Base-by-base conservation (phyloP, 257 asterid genomes). In the Anisodus tanguticus region DNA sequence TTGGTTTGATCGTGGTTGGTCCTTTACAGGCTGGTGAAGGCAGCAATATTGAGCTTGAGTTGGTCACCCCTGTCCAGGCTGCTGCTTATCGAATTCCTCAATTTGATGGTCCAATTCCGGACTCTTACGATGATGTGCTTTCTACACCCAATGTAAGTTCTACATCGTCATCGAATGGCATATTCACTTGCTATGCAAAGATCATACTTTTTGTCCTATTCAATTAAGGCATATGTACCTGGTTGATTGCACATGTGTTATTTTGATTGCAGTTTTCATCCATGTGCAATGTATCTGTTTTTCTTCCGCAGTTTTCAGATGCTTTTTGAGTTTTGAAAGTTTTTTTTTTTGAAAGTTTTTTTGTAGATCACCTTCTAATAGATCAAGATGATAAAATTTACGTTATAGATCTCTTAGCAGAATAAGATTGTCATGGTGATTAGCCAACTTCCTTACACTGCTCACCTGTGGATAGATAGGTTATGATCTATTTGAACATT, bases 81-180 rank as follows among this genome's bases (percentile, higher is more conserved):
- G 72, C 84, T 45, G 79, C 90, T 55, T 87, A 90, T 80, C 86
- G 85, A 87, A 91, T 93, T 85, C 91, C 97, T 70, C 98, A 95
- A 89, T 84, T 87, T 68, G 98, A 95, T 79, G 98, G 98, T 35
- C 98, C 98, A 76, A 90, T 90, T 16, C 94, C 97, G 74, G 98
- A 92, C 91, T 93, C 97, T 71, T 94, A 94, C 66, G 98, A 94
- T 88, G 98, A 95, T n/a, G 90, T 81, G 45, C 97, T 92, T 43
- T 91, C 98, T 47, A 94, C 98, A 22, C 98, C 98, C 47, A 95
- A 92, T 87, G 98, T 95, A 86, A 88, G 94, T 17, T 71, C 57
- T 43, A 26, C 81, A 76, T 76, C 15, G 1, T 76, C 63, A 51
- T 7, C 15, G 45, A 51, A 37, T 22, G 63, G 22, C 47, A 76